Evolutionary conservation across 2,329 filamentous ascomycete genomes (phyloP), one percentile per base, ranked within the genome.

Genomic region (Phaeosphaeriaceae sp.): DNA sequence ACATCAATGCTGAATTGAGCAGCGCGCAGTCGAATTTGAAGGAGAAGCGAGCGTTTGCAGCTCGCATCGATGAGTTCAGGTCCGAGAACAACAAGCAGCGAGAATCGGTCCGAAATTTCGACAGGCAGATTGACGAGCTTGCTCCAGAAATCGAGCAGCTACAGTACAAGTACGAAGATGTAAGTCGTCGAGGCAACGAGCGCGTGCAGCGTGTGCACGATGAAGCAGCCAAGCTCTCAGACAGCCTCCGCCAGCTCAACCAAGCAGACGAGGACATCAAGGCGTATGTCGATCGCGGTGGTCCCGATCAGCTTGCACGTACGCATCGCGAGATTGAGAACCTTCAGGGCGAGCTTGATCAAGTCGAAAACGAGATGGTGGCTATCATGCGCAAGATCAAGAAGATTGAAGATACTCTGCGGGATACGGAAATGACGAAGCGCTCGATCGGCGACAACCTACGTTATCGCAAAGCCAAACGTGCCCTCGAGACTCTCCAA

Each of bases 361-460:
- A 82, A 19, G 82, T 90, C 15, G 91, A 96, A 69, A 82, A 81
- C 19, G 91, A 95, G 64, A 88, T 92, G 71, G 80, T 80, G 13
- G 82, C 88, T 48, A 81, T 95, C 53, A 90, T 89, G 2, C 83
- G 85, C 23, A 86, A 90, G 55, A 88, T 92, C 60, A 95, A 96
- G 77, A 89, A 89, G 67, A 85, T 97, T 52, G 90, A 91, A 64
- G 86, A 91, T 50, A 89, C 93, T 53, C 85, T 94, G 52, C 88
- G 89, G 68, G 92, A 93, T 70, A 91, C 92, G 56, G 91, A 94
- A 64, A 88, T 89, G 58, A 94, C 89, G 56, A 94, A 93, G 79
- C 90, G 92, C 69, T 93, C 92, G 64, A 97, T 99, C 67, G 84
- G 84, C 22, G 93, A 98, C 75, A 99, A 99, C 70, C 81, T 98